Base-by-base conservation (phyloP, 1,139 yeast species). In the Groenewaldozyma sp. region DNA sequence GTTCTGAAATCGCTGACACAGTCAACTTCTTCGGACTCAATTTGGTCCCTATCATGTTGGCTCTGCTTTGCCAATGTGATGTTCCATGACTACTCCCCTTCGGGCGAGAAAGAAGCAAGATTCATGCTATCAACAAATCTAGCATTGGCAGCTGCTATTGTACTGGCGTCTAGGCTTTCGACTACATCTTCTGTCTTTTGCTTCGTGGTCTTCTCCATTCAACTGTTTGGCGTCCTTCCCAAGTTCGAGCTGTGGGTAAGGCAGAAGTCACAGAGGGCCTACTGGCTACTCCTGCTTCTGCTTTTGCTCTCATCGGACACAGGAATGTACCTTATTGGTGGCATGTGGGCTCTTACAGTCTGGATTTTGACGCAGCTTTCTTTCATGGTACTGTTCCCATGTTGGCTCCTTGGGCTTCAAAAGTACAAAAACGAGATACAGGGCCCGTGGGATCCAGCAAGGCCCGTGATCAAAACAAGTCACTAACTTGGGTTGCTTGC, bases 381-480 rank as follows among this genome's bases (percentile, higher is more conserved):
- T 39, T 71, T 81, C 2, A 58, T 70, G 6, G 59, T 79, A n/a
- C 63, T 74, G 2, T 70, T 83, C 34, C 95, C 95, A 1, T 70
- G 71, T 33, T 80, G 84, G 63, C 78, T 83, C 50, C 60, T 83
- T 40, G 71, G 71, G 32, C 62, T 86, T 31, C 95, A 86, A 54
- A 73, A 76, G 59, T 84, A 84, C 56, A 86, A 86, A 59, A 83
- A 84, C 56, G 95, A 84, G 56, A 66, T 86, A 41, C 88, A 82
- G 59, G 95, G 95, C 0, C 95, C 95, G 0, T 86, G 95, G 95
- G 95, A 86, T 58, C 78, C 82, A 1, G 95, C 94, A 10, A 76
- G 73, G 52, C 95, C 95, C 1, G 58, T 63, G 2, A 44, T 60
- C 21, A 45, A 44, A 28, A 9, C 11, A 28, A n/a, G 31, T 14